Conservation (phyloP, 805 yeast species). For the Kodamaea hsintzibuensis region DNA sequence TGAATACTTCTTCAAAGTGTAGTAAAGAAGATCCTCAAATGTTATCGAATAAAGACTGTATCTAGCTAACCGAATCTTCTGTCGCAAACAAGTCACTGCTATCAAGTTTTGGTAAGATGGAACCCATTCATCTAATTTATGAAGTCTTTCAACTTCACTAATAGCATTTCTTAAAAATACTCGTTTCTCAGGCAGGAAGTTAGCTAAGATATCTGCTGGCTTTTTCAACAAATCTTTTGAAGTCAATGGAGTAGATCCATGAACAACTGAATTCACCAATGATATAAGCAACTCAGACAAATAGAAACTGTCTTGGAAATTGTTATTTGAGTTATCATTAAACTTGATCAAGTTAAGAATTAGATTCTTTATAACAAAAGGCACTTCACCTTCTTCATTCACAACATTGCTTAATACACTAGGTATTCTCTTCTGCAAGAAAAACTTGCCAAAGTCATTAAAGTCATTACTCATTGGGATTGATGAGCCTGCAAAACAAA, state of each 20-base stretch:
- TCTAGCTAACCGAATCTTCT: slow-evolving; percentile 59
- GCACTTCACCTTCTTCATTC: slow-evolving; percentile 66
- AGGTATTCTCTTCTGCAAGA: slow-evolving; percentile 71
- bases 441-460: slow-evolving; percentile 64
- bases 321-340: slow-evolving; percentile 82
- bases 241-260: slow-evolving; percentile 13
- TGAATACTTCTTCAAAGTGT: slow-evolving; percentile 48
- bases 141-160: slow-evolving; percentile 70
- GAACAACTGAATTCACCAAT: slow-evolving; percentile 40
- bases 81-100: slow-evolving; percentile 56
- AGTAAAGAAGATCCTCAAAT: slow-evolving; percentile 55
- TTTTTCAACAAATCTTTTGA: slow-evolving; percentile 10
- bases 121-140: slow-evolving; percentile 82
- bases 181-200: slow-evolving; percentile 9
- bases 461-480: slow-evolving; percentile 85
- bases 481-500: slow-evolving; percentile 61
- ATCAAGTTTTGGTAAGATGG: slow-evolving; percentile 67
- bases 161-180: slow-evolving; percentile 34
- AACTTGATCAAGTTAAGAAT: slow-evolving; percentile 71
- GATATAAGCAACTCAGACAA: slow-evolving; percentile 57
- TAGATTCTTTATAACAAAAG: slow-evolving; percentile 54
- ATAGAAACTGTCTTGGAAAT: slow-evolving; percentile 72
- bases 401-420: slow-evolving; percentile 58
- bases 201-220: slow-evolving; percentile 1
- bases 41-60: slow-evolving; percentile 53